phyloP scores from a whole-genome alignment of 2,329 filamentous ascomycete genomes.

The Pseudopyricularia javanii region DNA sequence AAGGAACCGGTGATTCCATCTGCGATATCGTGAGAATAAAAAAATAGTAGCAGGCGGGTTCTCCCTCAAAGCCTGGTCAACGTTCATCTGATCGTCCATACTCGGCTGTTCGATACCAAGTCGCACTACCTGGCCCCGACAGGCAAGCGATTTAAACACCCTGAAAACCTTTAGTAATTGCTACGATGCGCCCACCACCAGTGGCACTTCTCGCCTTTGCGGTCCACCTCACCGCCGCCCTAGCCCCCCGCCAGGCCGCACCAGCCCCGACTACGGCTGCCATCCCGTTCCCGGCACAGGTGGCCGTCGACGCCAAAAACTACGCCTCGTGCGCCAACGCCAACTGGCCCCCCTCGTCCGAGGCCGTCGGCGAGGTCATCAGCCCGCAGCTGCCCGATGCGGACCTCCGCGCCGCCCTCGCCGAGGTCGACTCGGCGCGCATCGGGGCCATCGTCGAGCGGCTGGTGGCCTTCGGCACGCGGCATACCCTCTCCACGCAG shows the following conservation, averaged over 20 bases:
- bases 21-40: not conserved
- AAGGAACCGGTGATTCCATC: not conserved
- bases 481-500: conserved; percentile 50
- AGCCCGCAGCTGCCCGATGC: conserved; percentile 11
- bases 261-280: not conserved
- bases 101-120: too few species aligned
- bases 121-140: too few species aligned
- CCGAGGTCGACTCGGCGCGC: conserved; percentile 21
- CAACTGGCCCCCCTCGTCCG: conserved; percentile 9
- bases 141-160: too few species aligned
- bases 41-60: not conserved
- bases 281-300: not conserved
- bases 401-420: conserved; percentile 11
- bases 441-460: conserved; percentile 38
- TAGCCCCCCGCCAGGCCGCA: conserved; percentile 4
- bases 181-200: not conserved
- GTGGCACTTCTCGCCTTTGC: not conserved
- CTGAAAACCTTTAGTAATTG: too few species aligned
- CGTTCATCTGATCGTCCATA: too few species aligned
- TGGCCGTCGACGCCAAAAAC: not conserved
- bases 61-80: not conserved
- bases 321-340: conserved; percentile 8
- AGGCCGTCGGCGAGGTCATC: conserved; percentile 7
- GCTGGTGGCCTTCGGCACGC: conserved; percentile 42
- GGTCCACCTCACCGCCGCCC: not conserved